Evolutionary conservation across 495 filamentous ascomycete species (phyloP).

Genomic region (Lasiosphaeria hispida): DNA sequence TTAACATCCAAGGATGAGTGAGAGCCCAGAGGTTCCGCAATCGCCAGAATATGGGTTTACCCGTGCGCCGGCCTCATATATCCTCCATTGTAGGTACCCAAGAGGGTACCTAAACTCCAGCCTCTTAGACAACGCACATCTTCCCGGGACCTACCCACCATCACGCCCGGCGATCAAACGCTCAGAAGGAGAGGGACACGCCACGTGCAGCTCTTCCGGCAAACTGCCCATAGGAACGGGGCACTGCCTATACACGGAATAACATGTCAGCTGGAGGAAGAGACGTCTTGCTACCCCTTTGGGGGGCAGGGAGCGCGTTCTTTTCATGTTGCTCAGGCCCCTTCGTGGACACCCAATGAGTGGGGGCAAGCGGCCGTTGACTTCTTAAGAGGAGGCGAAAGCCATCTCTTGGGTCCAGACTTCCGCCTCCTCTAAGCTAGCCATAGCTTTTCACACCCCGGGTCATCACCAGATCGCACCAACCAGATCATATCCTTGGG

Average conservation of each 20-base stretch:
- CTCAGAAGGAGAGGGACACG: slow-evolving; percentile 14
- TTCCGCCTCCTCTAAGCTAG: slow-evolving; percentile 9
- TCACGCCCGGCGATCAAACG: slow-evolving; percentile 30
- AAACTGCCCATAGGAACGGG: slow-evolving; percentile 17
- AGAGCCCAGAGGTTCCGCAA: slow-evolving; percentile 23
- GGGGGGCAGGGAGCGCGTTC: background rate
- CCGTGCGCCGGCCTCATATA: slow-evolving; percentile 27
- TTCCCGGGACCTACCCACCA: slow-evolving; percentile 18
- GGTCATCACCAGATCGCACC: slow-evolving; percentile 2
- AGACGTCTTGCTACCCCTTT: slow-evolving; percentile 5
- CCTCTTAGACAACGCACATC: slow-evolving; percentile 17
- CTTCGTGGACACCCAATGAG: slow-evolving; percentile 8
- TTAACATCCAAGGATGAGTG: slow-evolving; percentile 22
- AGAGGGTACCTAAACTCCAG: slow-evolving; percentile 12
- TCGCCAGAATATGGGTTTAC: slow-evolving; percentile 28
- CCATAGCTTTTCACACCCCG: slow-evolving; percentile 4
- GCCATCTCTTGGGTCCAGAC: slow-evolving; percentile 10
- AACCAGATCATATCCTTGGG: background rate
- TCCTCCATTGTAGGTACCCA: slow-evolving; percentile 16
- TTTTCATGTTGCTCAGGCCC: slow-evolving; percentile 24
- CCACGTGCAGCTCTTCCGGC: slow-evolving; percentile 29
- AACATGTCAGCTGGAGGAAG: slow-evolving; percentile 15
- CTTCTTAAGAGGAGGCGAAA: slow-evolving; percentile 23
- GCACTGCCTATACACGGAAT: slow-evolving; percentile 12
- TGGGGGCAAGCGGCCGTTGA: slow-evolving; percentile 13